A percentile compares a stretch with the other conserved stretches of the same genome.
Evolutionary conservation across 2,329 filamentous ascomycete species (phyloP).

Genomic region (Diaporthe longicolla): DNA sequence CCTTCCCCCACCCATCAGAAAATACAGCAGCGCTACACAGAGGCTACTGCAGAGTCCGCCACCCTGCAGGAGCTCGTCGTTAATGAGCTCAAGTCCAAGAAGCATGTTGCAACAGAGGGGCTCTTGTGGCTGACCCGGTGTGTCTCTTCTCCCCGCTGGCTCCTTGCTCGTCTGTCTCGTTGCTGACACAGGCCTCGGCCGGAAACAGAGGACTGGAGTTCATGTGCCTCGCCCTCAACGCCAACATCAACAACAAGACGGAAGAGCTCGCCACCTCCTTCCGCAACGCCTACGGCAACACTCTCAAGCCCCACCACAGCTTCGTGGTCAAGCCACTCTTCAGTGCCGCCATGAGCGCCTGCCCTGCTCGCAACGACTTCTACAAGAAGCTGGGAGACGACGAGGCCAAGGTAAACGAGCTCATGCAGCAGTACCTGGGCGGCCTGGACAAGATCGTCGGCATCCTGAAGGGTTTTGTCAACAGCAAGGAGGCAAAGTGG

Average conservation of each 20-base stretch:
- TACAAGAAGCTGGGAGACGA: conserved; percentile 87
- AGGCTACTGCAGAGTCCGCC: conserved; percentile 82
- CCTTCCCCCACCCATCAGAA: conserved; percentile 69
- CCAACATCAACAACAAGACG: conserved; percentile 77
- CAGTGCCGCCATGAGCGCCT: conserved; percentile 91
- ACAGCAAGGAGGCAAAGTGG: conserved; percentile 71
- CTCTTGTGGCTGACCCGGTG: conserved; percentile 92
- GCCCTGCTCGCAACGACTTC: conserved; percentile 94
- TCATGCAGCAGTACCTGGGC: conserved; percentile 80
- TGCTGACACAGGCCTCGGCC: conserved; percentile 37
- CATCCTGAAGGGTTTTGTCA: conserved; percentile 77
- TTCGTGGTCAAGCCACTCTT: conserved; percentile 94
- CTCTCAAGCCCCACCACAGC: conserved; percentile 92
- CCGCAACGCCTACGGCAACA: conserved; percentile 84
- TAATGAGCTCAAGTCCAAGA: conserved; percentile 91
- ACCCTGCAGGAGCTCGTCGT: conserved; percentile 87
- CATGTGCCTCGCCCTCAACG: conserved; percentile 85
- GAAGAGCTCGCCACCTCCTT: conserved; percentile 91
- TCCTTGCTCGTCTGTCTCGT: conserved; percentile 29
- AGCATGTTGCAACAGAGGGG: conserved; percentile 90
- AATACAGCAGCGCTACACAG: conserved; percentile 86
- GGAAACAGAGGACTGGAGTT: conserved; percentile 87
- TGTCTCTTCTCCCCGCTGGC: conserved; percentile 44
- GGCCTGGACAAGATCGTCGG: conserved; percentile 82
- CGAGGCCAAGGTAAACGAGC: conserved; percentile 69